These are phyloP conservation scores for Peterozyma xylosa DNA, from an alignment of 805 yeast species.

Conservation along the genomic window DNA sequence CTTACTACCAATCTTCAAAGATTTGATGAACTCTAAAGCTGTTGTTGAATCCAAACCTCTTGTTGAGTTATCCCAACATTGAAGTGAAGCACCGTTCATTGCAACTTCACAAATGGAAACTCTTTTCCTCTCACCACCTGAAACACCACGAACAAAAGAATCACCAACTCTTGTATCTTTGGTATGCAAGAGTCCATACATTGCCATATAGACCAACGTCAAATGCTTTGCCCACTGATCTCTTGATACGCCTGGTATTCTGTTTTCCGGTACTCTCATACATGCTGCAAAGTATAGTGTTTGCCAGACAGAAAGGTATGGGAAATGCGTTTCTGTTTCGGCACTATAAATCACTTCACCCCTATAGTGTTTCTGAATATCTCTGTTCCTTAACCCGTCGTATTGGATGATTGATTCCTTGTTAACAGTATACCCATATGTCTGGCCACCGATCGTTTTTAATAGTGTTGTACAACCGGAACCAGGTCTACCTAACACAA, in stretches of 20 bases:
- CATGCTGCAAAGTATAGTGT: slow-evolving; percentile 49
- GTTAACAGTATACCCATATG: slow-evolving; percentile 45
- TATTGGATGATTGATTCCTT: slow-evolving; percentile 36
- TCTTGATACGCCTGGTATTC: slow-evolving; percentile 38
- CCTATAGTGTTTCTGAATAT: slow-evolving; percentile 38
- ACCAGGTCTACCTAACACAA: slow-evolving; percentile 53
- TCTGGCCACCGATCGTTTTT: slow-evolving; percentile 37
- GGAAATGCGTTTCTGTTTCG: slow-evolving; percentile 51
- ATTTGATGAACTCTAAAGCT: slow-evolving; percentile 48
- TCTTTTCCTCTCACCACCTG: slow-evolving; percentile 53
- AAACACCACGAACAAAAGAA: slow-evolving; percentile 47
- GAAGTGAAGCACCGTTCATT: slow-evolving; percentile 32
- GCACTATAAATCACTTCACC: slow-evolving; percentile 47
- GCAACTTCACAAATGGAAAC: slow-evolving; percentile 46
- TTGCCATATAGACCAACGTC: slow-evolving; percentile 41
- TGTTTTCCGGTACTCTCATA: slow-evolving; percentile 48
- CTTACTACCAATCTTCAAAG: slow-evolving; percentile 42
- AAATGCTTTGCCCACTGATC: slow-evolving; percentile 33
- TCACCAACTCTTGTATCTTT: slow-evolving; percentile 35
- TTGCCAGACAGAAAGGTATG: slow-evolving; percentile 46
- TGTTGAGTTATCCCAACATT: slow-evolving; percentile 57
- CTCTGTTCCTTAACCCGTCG: slow-evolving; percentile 40
- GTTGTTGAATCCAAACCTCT: slow-evolving; percentile 62
- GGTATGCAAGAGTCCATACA: slow-evolving; percentile 52
- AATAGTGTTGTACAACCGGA: slow-evolving; percentile 57